A percentile compares a stretch with the other conserved stretches of the same genome.
phyloP scores from a whole-genome alignment of 176 grass and related monocot genomes.

The Rhipidocladum racemiflorum region DNA sequence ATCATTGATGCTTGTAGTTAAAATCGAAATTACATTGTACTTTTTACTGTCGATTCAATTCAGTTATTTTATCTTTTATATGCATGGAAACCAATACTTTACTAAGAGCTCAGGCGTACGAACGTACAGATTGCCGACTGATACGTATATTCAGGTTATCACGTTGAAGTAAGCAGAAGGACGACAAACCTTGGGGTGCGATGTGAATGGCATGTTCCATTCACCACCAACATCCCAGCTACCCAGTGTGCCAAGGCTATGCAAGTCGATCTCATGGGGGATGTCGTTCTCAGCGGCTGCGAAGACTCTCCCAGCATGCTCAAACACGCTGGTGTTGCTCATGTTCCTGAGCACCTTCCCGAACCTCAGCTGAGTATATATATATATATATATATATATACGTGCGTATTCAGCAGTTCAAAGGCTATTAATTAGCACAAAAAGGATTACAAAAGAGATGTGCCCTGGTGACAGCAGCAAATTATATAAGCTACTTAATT shows the following conservation, averaged over 20 bases:
- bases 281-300: constrained; percentile 13
- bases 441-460: not conserved
- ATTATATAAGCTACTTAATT: not conserved
- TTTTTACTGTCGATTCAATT: no score
- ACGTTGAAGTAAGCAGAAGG: not conserved
- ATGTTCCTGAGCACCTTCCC: constrained; percentile 19
- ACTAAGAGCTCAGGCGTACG: no score
- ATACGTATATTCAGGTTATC: no score
- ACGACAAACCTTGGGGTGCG: not conserved
- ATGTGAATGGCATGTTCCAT: constrained; percentile 31
- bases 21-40: no score
- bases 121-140: no score
- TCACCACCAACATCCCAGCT: constrained; percentile 24
- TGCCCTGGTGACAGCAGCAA: not conserved
- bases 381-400: no score
- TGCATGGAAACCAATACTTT: no score
- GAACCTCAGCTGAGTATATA: constrained; percentile 35
- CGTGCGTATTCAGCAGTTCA: not conserved
- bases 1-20: no score
- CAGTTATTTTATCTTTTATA: no score
- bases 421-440: not conserved
- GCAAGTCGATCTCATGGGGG: constrained; percentile 29
- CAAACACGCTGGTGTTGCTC: constrained; percentile 41
- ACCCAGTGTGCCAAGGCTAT: constrained; percentile 8
- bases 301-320: constrained; percentile 30